Evolutionary conservation across 192 early-diverging fungal species (phyloP).

Genomic region (Chytriomyces sp.): DNA sequence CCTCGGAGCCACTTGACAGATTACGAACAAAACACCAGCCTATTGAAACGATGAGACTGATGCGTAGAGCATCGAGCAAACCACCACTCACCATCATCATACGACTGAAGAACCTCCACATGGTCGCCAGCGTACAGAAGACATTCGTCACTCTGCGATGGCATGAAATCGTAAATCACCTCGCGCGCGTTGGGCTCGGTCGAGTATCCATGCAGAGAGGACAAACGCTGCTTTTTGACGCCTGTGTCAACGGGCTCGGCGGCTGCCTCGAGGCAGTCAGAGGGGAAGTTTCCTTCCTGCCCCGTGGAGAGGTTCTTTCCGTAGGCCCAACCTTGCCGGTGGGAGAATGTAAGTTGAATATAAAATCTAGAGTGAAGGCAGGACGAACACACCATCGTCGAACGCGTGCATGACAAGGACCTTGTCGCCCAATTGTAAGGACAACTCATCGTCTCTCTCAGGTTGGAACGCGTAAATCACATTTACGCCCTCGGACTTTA

Average conservation of each 20-base stretch:
- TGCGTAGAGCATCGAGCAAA: background rate
- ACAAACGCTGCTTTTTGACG: constrained; percentile 7
- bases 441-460: constrained; percentile 9
- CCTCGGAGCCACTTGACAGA: constrained; percentile 5
- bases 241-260: background rate
- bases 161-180: background rate
- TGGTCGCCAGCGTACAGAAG: background rate
- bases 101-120: background rate
- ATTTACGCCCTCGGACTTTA: background rate
- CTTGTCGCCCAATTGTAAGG: constrained; percentile 35
- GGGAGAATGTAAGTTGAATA: too few relatives aligned
- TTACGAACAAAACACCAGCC: constrained; percentile 11
- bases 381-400: too few relatives aligned
- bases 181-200: background rate
- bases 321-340: constrained; percentile 1
- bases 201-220: background rate
- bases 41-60: too few relatives aligned
- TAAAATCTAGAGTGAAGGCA: too few relatives aligned
- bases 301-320: background rate
- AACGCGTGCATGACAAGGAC: constrained; percentile 47
- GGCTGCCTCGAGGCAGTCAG: background rate
- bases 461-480: background rate
- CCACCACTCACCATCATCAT: background rate
- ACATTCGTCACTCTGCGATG: background rate
- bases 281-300: constrained; percentile 8